Evolutionary conservation across 495 filamentous ascomycete genomes (phyloP), one percentile per base, ranked within the genome.

Genomic region (Aspergillus coremiiformis): DNA sequence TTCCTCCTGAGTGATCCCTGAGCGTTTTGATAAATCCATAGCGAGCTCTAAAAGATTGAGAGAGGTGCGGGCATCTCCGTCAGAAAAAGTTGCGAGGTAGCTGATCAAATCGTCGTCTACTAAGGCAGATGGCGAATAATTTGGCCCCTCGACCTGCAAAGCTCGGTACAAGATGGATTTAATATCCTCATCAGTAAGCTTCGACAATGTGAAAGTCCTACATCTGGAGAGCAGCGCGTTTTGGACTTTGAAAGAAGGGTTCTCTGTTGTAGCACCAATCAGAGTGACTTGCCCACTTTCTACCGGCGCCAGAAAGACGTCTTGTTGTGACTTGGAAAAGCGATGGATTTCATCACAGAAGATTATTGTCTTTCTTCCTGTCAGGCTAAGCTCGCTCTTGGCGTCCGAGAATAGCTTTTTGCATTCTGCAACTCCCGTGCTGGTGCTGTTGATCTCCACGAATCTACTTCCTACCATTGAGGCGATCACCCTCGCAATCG

Each of bases 291-390:
- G 85, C 8, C 93, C 93, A 9, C 85, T 84, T 62, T 98, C 93
- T 3, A 98, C 93, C 0, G 92, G 91, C 4, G 87, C 90, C 8
- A 98, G 68, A 57, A 97, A 97, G 1, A 96, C 88, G 70, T 98
- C 93, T 57, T 98, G 93, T 66, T 98, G 93, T 0, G 83, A 73
- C 64, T 96, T 97, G 44, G 81, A 87, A 72, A 97, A 96, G 4
- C 92, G 81, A 66, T 97, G 92, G 48, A 97, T 95, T 68, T 97
- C 92, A 66, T 97, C 92, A 71, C 92, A 96, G 68, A 97, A 98
- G 55, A 98, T 83, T 57, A 98, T 95, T 4, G 93, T 97, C 68
- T 89, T 90, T 27, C 90, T 76, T 9, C 91, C 91, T 0, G 88
- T 94, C 27, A 98, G 67, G 5, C 74, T 68, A 41, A 94, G 69